phyloP scores from a whole-genome alignment of 2,329 filamentous ascomycete genomes.

The Penicillium sp. region DNA sequence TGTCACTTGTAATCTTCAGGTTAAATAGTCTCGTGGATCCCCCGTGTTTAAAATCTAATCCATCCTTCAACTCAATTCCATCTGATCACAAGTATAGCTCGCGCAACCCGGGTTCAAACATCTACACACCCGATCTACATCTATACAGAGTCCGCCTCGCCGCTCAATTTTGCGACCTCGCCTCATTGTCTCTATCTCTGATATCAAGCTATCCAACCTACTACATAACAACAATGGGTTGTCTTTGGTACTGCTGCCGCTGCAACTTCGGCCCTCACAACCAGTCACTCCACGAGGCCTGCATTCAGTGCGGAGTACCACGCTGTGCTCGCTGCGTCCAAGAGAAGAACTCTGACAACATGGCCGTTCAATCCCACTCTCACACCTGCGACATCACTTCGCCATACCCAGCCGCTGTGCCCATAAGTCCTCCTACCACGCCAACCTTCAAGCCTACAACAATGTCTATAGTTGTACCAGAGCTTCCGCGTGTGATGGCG shows the following conservation, averaged over 20 bases:
- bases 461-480: conserved; percentile 12
- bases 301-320: conserved; percentile 26
- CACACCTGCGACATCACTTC: conserved; percentile 16
- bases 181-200: background rate
- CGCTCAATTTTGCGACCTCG: background rate
- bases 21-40: conserved; percentile 4
- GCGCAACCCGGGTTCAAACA: background rate
- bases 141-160: background rate
- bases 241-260: conserved; percentile 38
- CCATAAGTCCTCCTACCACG: background rate
- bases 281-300: conserved; percentile 24
- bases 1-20: conserved; percentile 2
- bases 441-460: conserved; percentile 6
- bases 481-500: conserved; percentile 17
- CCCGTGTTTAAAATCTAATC: conserved; percentile 1
- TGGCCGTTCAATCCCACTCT: conserved; percentile 9
- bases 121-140: background rate
- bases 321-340: conserved; percentile 26
- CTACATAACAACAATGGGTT: conserved; percentile 14
- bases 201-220: conserved; percentile 9
- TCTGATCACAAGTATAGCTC: conserved; percentile 3
- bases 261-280: conserved; percentile 38
- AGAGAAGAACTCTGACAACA: conserved; percentile 10
- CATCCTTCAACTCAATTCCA: conserved; percentile 7
- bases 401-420: conserved; percentile 21